Base-by-base conservation (phyloP, 75 land plant genomes). In the Pinus tabuliformis region DNA sequence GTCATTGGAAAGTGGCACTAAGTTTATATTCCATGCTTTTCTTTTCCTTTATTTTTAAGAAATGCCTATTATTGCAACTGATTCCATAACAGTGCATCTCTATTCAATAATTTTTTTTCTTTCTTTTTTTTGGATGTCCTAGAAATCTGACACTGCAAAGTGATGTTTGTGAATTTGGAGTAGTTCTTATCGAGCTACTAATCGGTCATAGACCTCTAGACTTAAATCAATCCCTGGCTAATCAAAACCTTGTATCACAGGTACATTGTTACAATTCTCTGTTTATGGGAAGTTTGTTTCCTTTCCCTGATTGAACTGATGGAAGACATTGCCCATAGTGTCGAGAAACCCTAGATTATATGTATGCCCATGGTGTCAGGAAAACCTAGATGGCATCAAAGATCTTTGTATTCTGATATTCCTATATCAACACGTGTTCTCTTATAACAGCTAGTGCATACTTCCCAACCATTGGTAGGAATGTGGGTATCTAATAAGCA, bases 111-210 rank as follows among this genome's bases (percentile, higher is more conserved):
- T 70, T 15, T 11, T 39, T 62, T 59, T n/a, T n/a, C n/a, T 1
- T 1, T 30, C 49, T 17, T 57, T 58, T 63, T 61, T 11, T 18
- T 56, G 42, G 21, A 52, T 89, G 91, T 94, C 91, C 96, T 52
- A 94, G 96, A 68, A 91, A 92, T 74, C 89, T 93, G 33, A 93
- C 92, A 18, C 30, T 93, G 30, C 94, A 91, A 70, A 93, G 92
- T 62, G 96, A 93, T 77, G 96, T 93, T 7, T 93, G 91, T 86
- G 94, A 91, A 75, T 93, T 91, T 86, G 96, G 96, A 49, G 89
- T 93, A 24, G 96, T 93, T 37, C 85, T 91, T 28, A 86, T 93
- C 15, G 96, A 93, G 81, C 92, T 93, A 57, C 78, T 93, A 74
- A 91, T 94, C 20, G 96, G 96, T 13, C 85, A 91, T 17, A 78